These are phyloP conservation scores for Eucalyptus urophylla DNA, from an alignment of 345 rosid genomes.

Conservation along the genomic window DNA sequence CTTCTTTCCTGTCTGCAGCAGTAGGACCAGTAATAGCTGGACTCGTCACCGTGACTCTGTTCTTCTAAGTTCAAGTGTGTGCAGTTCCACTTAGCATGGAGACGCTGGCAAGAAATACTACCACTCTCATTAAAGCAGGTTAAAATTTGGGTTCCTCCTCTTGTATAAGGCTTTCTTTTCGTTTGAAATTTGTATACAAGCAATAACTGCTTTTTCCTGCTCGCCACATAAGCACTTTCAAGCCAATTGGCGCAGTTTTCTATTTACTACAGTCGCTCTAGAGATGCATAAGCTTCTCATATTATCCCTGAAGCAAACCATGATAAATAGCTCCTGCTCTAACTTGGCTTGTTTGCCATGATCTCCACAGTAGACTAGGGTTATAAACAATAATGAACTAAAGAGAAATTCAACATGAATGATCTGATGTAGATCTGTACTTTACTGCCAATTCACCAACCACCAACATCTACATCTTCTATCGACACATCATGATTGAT, in stretches of 20 bases:
- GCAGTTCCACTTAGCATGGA: neutral
- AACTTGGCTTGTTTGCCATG: neutral
- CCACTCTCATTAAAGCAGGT: neutral
- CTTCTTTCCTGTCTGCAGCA: neutral
- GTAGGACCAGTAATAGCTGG: neutral
- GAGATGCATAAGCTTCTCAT: neutral
- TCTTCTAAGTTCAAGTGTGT: neutral
- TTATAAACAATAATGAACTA: neutral
- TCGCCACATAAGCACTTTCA: neutral
- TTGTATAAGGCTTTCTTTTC: neutral
- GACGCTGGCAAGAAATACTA: neutral
- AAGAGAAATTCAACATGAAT: neutral
- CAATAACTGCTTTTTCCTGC: neutral
- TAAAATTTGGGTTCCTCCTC: neutral
- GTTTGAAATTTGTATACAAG: neutral
- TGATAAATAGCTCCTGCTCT: neutral
- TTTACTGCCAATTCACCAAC: neutral
- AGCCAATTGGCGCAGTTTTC: neutral
- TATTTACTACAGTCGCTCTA: neutral
- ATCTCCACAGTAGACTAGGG: neutral
- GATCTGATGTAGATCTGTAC: neutral
- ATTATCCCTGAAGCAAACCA: neutral
- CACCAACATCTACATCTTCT: neutral
- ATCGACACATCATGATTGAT: neutral
- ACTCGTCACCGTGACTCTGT: neutral